Base-by-base conservation (phyloP, 805 yeast species). In the Saccharomycopsis fermentans region DNA sequence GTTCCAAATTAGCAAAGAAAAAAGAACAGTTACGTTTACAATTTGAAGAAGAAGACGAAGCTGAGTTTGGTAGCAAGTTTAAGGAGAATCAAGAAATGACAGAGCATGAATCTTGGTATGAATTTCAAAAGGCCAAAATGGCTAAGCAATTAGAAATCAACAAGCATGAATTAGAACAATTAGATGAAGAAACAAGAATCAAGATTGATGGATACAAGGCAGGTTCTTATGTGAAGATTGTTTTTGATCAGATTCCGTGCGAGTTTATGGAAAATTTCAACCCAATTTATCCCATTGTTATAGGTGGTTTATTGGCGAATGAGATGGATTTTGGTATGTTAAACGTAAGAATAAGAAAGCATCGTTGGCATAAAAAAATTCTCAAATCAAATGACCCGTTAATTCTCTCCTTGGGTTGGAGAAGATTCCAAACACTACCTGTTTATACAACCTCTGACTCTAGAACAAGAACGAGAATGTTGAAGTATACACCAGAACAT, bases 401-500 rank as follows among this genome's bases (percentile, higher is more conserved):
- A 64, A 90, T 94, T 57, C 70, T 94, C 54, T 92, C 98, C 0
- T 74, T 94, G 50, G 99, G 99, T 40, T 94, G 99, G 99, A 83
- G 99, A 75, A 80, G 99, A 71, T 95, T 94, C 75, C 99, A 94
- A 73, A 91, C 99, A 0, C 74, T 92, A 58, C 99, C 99, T 8
- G 80, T 94, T 27, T 94, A 91, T 70, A 91, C 99, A 3, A 94
- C 99, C 0, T 83, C 96, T 6, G 99, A 94, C 72, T 94, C 99
- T 6, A 81, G 99, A 74, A 94, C 99, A 14, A 82, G 99, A 77
- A 92, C 91, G 68, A 86, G 99, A 75, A 89, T 94, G 97, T 79
- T 94, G 73, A 94, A 94, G 70, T 94, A 94, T 70, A 94, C 99
- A 0, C 99, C 99, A 6, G 99, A 94, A 69, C 99, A 94, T 71